Evolutionary conservation across 2,329 filamentous ascomycete genomes (phyloP), one percentile per base, ranked within the genome.

Genomic region (Ophiocordyceps sinensis): DNA sequence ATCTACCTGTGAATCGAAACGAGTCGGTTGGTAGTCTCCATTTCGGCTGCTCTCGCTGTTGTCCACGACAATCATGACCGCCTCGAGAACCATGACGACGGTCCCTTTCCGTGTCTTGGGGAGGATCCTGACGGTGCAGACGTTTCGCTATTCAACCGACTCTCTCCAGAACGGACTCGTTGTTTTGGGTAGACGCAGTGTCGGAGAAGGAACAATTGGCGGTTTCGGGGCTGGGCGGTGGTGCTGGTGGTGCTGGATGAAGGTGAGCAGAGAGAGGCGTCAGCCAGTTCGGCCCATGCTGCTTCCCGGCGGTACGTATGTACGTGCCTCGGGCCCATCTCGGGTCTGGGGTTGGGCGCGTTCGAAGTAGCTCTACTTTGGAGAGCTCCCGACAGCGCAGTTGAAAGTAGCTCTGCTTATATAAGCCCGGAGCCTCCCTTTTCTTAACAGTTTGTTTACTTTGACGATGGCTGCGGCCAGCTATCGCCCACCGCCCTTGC

Each of bases 11-110:
- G 91, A 87, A 66, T 95, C 87, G 73, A 88, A 98, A 64, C 91
- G 79, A 51, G 88, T 93, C 44, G 91, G 89, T 58, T 85, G 83
- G 62, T 73, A 75, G 63, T 98, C 91, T 59, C 93, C 91, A 67
- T 98, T 98, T 61, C 91, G 80, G 71, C 86, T 94, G 69, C 84
- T 88, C 71, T 98, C 91, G 71, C 88, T 95, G 74, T 96, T 98
- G 75, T 98, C 91, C 57, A 96, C 86, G 74, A 96, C 81, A 64
- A 98, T 85, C 88, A 98, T 96, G 48, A 94, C 93, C 69, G 91
- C 93, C 79, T 98, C 91, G 66, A 98, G 81, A 67, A 82, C 85
- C 91, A 98, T 98, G 59, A 73, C 88, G 78, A 63, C 66, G 63
- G 63, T 54, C 49, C 47, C 10, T 23, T 37, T 13, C 12, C 2